Percentiles rank a stretch among this genome's conserved stretches.
These are phyloP conservation scores for Boletus coccyginus DNA, from an alignment of 768 basidiomycete species.

Conservation along the genomic window DNA sequence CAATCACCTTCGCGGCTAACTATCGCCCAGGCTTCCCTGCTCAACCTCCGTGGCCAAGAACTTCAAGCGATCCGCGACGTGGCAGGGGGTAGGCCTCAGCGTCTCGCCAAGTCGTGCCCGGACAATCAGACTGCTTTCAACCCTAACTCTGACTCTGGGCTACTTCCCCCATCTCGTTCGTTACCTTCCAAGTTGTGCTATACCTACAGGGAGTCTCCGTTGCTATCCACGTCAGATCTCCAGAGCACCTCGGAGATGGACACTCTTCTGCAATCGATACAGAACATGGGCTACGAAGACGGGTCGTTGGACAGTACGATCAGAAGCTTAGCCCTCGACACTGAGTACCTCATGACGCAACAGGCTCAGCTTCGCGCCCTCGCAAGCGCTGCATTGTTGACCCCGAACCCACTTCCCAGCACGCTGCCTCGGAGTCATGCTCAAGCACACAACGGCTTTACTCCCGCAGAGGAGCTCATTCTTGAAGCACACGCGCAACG, in stretches of 20 bases:
- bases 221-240: conserved; percentile 12
- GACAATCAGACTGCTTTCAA: conserved; percentile 4
- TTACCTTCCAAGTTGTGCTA: conserved; percentile 22
- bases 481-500: conserved; percentile 49
- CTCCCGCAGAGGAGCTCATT: conserved; percentile 65
- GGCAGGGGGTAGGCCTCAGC: conserved; percentile 9
- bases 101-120: neutral
- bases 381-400: conserved; percentile 15
- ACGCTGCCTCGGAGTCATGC: conserved; percentile 23
- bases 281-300: conserved; percentile 21
- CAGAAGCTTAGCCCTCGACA: conserved; percentile 12
- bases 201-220: conserved; percentile 15
- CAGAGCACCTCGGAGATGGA: conserved; percentile 39
- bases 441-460: conserved; percentile 55
- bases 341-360: conserved; percentile 16
- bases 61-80: conserved; percentile 22
- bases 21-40: conserved; percentile 74
- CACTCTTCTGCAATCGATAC: conserved; percentile 36
- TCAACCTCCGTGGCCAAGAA: conserved; percentile 73
- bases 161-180: conserved; percentile 17
- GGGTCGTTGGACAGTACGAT: conserved; percentile 11
- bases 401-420: conserved; percentile 8
- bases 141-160: neutral
- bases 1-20: conserved; percentile 62
- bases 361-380: conserved; percentile 24